These are phyloP conservation scores for Ascocoryne sarcoides DNA, from an alignment of 2,329 filamentous ascomycete species.

Conservation along the genomic window DNA sequence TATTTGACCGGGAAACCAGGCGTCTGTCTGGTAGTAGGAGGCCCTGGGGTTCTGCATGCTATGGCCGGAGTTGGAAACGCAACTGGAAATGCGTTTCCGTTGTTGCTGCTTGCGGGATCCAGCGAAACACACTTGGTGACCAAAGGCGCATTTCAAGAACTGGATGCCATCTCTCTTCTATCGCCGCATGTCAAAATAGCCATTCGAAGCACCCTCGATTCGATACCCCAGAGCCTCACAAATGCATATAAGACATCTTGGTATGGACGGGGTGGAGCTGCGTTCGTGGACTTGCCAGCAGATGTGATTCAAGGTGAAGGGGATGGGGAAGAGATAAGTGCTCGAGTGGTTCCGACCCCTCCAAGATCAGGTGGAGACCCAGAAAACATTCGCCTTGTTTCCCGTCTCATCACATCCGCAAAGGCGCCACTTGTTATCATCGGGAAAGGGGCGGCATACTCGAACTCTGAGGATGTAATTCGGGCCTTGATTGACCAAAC, in stretches of 20 bases:
- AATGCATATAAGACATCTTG: slow-evolving; percentile 44
- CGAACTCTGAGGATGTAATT: slow-evolving; percentile 38
- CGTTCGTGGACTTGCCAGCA: slow-evolving; percentile 46
- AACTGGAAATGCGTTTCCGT: slow-evolving; percentile 44
- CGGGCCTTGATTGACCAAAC: slow-evolving; percentile 37
- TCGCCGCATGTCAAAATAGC: slow-evolving; percentile 44
- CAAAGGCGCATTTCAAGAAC: slow-evolving; percentile 48
- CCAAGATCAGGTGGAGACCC: slow-evolving; percentile 38
- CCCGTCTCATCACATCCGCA: slow-evolving; percentile 37
- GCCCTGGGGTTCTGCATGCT: slow-evolving; percentile 48
- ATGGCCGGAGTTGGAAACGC: slow-evolving; percentile 47
- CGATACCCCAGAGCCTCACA: slow-evolving; percentile 37
- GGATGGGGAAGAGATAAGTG: slow-evolving; percentile 20
- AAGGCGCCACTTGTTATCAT: slow-evolving; percentile 43
- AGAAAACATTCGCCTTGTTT: slow-evolving; percentile 33
- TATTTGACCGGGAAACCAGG: slow-evolving; percentile 48
- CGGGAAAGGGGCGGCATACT: slow-evolving; percentile 48
- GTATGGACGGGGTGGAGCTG: slow-evolving; percentile 44
- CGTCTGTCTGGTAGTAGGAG: slow-evolving; percentile 49
- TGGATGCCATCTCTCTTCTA: slow-evolving; percentile 45
- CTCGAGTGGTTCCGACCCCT: slow-evolving; percentile 28
- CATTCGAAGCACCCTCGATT: slow-evolving; percentile 36
- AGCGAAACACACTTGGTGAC: slow-evolving; percentile 41
- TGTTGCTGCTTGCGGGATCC: slow-evolving; percentile 45
- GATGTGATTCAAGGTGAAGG: slow-evolving; percentile 41